A percentile compares a stretch with the other conserved stretches of the same genome.
These are phyloP conservation scores for Polyporus tsugae DNA, from an alignment of 1,284 basidiomycete species.

Conservation along the genomic window DNA sequence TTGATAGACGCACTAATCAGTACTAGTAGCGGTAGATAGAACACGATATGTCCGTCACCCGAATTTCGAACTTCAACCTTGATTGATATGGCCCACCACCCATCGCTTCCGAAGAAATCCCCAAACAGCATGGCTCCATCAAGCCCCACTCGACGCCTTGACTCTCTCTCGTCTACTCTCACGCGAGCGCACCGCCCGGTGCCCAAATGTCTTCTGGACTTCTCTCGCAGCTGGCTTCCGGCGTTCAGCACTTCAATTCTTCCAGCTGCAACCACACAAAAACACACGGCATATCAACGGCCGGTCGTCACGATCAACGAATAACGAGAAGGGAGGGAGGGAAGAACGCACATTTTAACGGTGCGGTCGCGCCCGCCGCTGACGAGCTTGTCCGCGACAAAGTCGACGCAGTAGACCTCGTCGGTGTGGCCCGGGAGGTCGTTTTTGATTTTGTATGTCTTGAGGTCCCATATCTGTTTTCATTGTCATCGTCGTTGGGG, in stretches of 20 bases:
- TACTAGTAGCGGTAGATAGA: neutral
- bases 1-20: neutral
- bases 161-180: neutral
- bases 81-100: neutral
- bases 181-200: neutral
- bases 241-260: conserved; percentile 6
- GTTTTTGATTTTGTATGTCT: conserved; percentile 92
- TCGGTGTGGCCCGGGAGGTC: conserved; percentile 97
- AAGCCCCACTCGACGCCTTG: neutral
- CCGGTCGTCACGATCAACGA: neutral
- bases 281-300: conserved; percentile 1
- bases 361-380: conserved; percentile 86
- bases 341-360: conserved; percentile 71
- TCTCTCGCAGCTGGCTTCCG: neutral
- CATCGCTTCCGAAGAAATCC: conserved; percentile 1
- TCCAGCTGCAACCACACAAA: conserved; percentile 13
- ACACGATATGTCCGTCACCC: neutral
- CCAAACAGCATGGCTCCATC: neutral
- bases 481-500: neutral
- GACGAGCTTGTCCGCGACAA: conserved; percentile 97
- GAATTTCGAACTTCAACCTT: neutral
- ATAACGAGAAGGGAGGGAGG: conserved; percentile 4
- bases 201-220: neutral
- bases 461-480: conserved; percentile 89
- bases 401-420: conserved; percentile 99